Percentiles rank a stretch among this genome's conserved stretches.
phyloP scores from a whole-genome alignment of 345 rosid species.

The Microcos paniculata region DNA sequence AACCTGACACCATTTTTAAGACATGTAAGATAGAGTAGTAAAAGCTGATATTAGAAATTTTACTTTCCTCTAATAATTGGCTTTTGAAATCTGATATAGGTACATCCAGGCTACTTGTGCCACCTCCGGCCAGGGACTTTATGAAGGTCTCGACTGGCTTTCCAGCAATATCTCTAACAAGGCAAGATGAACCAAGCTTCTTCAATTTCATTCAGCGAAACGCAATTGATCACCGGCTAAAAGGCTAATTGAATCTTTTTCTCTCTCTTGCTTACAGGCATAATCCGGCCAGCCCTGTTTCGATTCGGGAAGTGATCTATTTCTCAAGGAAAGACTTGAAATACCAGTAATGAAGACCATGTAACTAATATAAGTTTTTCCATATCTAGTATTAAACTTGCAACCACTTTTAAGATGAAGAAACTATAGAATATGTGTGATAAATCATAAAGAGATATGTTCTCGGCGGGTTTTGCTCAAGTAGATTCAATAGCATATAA shows the following conservation, averaged over 20 bases:
- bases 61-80: neutral
- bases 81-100: slow-evolving; percentile 28
- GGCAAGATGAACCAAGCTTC: slow-evolving; percentile 34
- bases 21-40: neutral
- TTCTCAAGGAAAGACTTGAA: neutral
- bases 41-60: neutral
- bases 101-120: slow-evolving; percentile 66
- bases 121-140: slow-evolving; percentile 65
- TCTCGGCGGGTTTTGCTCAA: neutral
- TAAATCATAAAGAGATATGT: neutral
- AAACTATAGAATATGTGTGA: neutral
- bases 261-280: slow-evolving; percentile 10
- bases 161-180: slow-evolving; percentile 55
- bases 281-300: neutral
- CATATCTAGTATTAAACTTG: neutral
- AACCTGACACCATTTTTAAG: neutral
- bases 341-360: neutral
- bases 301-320: neutral
- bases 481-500: neutral
- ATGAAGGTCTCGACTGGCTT: slow-evolving; percentile 74
- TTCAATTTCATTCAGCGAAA: neutral
- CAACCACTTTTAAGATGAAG: neutral
- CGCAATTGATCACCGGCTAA: neutral
- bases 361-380: neutral
- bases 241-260: neutral